These are phyloP conservation scores for Copromyces sp. DNA, from an alignment of 495 filamentous ascomycete species.

Conservation along the genomic window DNA sequence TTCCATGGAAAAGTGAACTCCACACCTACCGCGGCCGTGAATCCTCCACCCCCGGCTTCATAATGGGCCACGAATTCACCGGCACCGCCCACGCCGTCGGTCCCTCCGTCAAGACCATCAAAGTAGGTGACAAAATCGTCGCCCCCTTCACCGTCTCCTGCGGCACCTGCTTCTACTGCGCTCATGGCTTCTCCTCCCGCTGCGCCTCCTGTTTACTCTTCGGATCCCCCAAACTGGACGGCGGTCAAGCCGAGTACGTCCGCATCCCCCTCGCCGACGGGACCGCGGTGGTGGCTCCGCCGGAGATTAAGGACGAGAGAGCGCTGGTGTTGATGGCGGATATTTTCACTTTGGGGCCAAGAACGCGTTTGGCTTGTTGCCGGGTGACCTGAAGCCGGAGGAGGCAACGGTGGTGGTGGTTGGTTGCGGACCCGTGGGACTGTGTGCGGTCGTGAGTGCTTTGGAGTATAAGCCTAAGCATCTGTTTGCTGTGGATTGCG, in stretches of 20 bases:
- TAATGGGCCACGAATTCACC: slow-evolving; percentile 73
- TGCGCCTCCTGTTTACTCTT: slow-evolving; percentile 70
- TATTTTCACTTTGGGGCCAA: slow-evolving; percentile 75
- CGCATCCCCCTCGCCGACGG: slow-evolving; percentile 78
- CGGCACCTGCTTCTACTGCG: slow-evolving; percentile 86
- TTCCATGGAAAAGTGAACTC: slow-evolving; percentile 53
- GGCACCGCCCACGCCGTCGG: slow-evolving; percentile 65
- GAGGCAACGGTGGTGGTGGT: slow-evolving; percentile 62
- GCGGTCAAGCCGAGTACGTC: slow-evolving; percentile 86
- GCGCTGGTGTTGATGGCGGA: slow-evolving; percentile 84
- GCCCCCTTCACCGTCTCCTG: slow-evolving; percentile 82
- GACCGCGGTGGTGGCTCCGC: slow-evolving; percentile 67
- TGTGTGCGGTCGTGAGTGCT: slow-evolving; percentile 80
- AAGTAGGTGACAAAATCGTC: slow-evolving; percentile 70
- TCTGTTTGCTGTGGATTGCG: slow-evolving; percentile 76
- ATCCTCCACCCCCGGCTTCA: slow-evolving; percentile 35
- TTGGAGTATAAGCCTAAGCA: slow-evolving; percentile 71
- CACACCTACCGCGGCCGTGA: slow-evolving; percentile 85
- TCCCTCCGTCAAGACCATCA: slow-evolving; percentile 52
- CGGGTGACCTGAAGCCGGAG: slow-evolving; percentile 32
- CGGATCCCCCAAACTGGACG: slow-evolving; percentile 64
- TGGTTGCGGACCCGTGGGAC: slow-evolving; percentile 81
- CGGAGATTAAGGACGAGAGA: slow-evolving; percentile 58
- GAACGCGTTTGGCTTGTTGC: slow-evolving; percentile 66
- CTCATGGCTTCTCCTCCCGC: slow-evolving; percentile 67